Base-by-base conservation (phyloP, 495 filamentous ascomycete genomes). In the Penicillium psychrofluorescens region DNA sequence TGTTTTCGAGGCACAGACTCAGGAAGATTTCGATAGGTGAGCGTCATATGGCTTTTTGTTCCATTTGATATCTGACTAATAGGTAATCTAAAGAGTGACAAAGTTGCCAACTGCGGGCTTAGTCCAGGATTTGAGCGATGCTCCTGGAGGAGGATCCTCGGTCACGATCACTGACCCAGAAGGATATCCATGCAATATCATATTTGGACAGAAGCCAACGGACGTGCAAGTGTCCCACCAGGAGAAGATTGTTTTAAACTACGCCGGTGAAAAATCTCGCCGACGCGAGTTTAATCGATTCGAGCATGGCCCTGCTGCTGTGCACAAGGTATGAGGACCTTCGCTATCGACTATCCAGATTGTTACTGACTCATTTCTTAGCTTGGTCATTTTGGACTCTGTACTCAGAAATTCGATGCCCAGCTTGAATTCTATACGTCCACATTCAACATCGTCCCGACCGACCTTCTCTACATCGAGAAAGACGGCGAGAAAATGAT, bases 321-420 rank as follows among this genome's bases (percentile, higher is more conserved):
- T 86, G 8, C 79, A 86, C 65, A 88, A 86, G 43, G 34, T 58
- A 16, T 22, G 22, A 22, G 22, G 4, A 22, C 22, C 22, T 22
- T 22, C 22, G 22, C 22, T 22, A 4, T 22, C 6, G 22, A 22
- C 22, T 22, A 6, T 22, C 22, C 22, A 22, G 22, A 22, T 22
- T 22, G 2, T 22, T 22, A 22, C 4, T 22, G 22, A 22, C 22
- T 22, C 22, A 6, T 6, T 22, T 22, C 2, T 4, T 22, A 22
- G 22, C 22, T 22, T 22, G 84, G 83, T 10, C 84, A 86, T 62
- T 86, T 82, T 45, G 84, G 83, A 14, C 60, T 83, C 35, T 78
- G 76, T 51, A 75, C 82, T 11, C 73, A 72, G 42, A 59, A 84
- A 44, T 86, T 81, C 51, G 66, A 71, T 12, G 64, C 65, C 35